Evolutionary conservation across 2,329 filamentous ascomycete species (phyloP).

Genomic region (Microdochium nivale): DNA sequence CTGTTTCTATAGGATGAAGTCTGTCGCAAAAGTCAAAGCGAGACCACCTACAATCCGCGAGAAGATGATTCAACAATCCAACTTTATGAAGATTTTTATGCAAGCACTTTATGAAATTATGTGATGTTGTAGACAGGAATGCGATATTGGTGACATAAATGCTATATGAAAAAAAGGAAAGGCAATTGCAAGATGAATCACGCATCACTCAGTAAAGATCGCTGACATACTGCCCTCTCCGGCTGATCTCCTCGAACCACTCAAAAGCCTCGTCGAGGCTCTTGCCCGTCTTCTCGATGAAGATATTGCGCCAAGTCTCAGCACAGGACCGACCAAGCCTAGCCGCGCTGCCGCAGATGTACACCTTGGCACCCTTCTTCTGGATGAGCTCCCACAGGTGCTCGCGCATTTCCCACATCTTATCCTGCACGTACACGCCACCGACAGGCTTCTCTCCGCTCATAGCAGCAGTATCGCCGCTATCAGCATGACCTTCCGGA

Average conservation of each 20-base stretch:
- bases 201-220: background rate
- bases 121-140: too few species aligned
- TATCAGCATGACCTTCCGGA: slow-evolving; percentile 4
- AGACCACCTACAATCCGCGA: too few species aligned
- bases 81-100: background rate
- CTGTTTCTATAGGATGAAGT: too few species aligned
- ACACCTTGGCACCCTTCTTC: slow-evolving; percentile 5
- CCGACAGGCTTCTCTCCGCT: slow-evolving; percentile 31
- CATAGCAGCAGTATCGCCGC: background rate
- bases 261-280: background rate
- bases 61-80: background rate
- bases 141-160: too few species aligned
- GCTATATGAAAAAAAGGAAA: too few species aligned
- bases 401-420: slow-evolving; percentile 25
- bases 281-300: background rate
- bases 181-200: too few species aligned
- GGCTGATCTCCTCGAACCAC: background rate
- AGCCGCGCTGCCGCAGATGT: background rate
- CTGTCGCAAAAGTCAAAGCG: too few species aligned
- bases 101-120: too few species aligned
- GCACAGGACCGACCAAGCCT: background rate
- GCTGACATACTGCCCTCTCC: background rate
- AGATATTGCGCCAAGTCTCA: background rate
- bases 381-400: slow-evolving; percentile 27
- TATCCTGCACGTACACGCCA: slow-evolving; percentile 38